Evolutionary conservation across 805 yeast genomes (phyloP).

Genomic region (Metschnikowia lochheadii): DNA sequence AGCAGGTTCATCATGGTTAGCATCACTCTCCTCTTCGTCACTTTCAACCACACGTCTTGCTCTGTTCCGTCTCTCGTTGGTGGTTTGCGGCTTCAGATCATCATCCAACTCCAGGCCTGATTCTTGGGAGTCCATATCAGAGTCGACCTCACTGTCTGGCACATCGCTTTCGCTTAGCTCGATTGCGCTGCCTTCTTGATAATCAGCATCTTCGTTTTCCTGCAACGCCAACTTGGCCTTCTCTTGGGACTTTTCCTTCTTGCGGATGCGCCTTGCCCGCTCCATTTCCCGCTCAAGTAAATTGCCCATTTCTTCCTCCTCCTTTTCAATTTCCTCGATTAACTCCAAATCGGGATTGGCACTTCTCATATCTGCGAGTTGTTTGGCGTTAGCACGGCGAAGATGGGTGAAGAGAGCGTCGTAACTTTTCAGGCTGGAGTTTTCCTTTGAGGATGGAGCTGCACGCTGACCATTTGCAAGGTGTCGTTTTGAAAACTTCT

Average conservation of each 20-base stretch:
- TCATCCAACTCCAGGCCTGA: background rate
- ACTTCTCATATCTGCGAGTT: conserved; percentile 27
- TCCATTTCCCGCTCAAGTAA: conserved; percentile 49
- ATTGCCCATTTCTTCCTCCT: conserved; percentile 42
- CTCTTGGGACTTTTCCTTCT: conserved; percentile 37
- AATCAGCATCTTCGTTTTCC: conserved; percentile 13
- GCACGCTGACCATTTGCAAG: conserved; percentile 4
- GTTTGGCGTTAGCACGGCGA: conserved; percentile 43
- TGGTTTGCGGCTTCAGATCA: background rate
- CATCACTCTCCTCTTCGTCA: conserved; percentile 13
- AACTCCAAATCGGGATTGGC: conserved; percentile 24
- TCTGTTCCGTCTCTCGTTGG: conserved; percentile 5
- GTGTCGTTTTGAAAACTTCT: conserved; percentile 27
- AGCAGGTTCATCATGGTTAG: background rate
- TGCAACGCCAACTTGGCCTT: conserved; percentile 32
- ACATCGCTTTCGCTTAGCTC: conserved; percentile 19
- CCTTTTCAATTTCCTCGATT: conserved; percentile 36
- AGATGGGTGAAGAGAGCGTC: conserved; percentile 33
- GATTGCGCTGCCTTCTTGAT: conserved; percentile 7
- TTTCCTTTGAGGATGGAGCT: conserved; percentile 3
- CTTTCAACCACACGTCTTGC: conserved; percentile 10
- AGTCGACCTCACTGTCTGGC: conserved; percentile 17
- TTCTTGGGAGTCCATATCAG: background rate
- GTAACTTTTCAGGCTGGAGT: conserved; percentile 5
- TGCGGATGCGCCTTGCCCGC: conserved; percentile 43